Evolutionary conservation across 495 filamentous ascomycete species (phyloP).

Genomic region (Hyaloscypha hepaticicola): DNA sequence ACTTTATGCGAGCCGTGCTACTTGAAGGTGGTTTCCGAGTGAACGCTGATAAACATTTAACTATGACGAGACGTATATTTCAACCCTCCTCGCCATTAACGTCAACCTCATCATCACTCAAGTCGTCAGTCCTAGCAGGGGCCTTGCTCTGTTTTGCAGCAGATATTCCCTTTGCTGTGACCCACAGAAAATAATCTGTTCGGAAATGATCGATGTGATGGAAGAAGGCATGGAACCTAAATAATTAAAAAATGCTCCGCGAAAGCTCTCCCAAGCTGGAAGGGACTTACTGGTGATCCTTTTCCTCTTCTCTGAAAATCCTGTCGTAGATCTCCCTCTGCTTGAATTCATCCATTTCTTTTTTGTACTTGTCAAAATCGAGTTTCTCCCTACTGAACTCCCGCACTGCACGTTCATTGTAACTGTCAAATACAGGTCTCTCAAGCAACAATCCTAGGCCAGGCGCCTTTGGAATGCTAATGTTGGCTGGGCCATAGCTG

Average conservation of each 20-base stretch:
- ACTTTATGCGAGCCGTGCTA: no score
- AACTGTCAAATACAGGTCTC: constrained; percentile 81
- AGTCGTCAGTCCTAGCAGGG: constrained; percentile 36
- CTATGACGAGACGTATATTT: background rate
- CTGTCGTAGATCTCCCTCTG: constrained; percentile 87
- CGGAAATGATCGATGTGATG: constrained; percentile 79
- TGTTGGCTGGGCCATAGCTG: constrained; percentile 61
- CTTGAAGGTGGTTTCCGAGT: no score
- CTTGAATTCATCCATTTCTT: constrained; percentile 84
- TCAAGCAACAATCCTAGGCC: constrained; percentile 86
- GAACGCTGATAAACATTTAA: no score
- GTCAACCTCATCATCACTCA: constrained; percentile 41
- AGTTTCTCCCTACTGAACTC: constrained; percentile 59
- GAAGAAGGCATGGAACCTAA: constrained; percentile 77
- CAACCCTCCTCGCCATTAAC: constrained; percentile 37
- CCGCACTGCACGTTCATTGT: constrained; percentile 63
- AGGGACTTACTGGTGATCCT: constrained; percentile 64
- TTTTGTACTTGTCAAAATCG: constrained; percentile 72
- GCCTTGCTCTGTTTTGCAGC: constrained; percentile 46
- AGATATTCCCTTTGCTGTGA: constrained; percentile 62
- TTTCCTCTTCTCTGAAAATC: constrained; percentile 86
- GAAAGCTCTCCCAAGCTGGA: background rate
- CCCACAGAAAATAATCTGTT: constrained; percentile 71
- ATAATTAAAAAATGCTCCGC: background rate
- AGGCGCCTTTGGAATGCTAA: constrained; percentile 91